Base-by-base conservation (phyloP, 768 basidiomycete genomes). In the Auricularia sp. region DNA sequence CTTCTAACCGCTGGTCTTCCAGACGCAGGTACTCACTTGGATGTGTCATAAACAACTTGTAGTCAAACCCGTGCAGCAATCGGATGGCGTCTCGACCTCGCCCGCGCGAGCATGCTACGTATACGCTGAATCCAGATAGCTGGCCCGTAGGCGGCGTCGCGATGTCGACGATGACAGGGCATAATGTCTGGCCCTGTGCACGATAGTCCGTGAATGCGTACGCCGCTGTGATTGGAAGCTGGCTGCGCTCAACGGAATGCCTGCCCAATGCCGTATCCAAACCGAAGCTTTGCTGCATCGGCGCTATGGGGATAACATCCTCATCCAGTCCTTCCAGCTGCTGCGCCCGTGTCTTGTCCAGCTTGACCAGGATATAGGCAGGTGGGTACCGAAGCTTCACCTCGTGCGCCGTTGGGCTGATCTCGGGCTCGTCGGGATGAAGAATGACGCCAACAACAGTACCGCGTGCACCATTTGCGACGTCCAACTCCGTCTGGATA, bases 201-300 rank as follows among this genome's bases (percentile, higher is more conserved):
- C 72, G 60, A 64, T 79, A 80, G 66, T 79, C 77, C 0, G 77
- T 79, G 68, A 81, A 80, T 1, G 76, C 74, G 62, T 78, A 80
- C 33, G 77, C 77, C 0, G 71, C 64, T 3, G 77, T 77, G 2
- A 78, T 65, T 2, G 76, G 71, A 39, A 69, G 73, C 63, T 79
- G 77, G 69, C 64, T 54, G 68, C 66, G 3, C 77, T 66, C 35
- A 7, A 65, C 61, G 1, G 42, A 16, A 29, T 60, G 33, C 36
- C 59, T 35, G 35, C 21, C 54, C 36, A 39, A 61, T 44, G 11
- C 2, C 56, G 72, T 61, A 35, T 61, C 61, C 6, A 73, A 68
- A 1, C 33, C 51, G 54, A 74, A 75, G 2, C 59, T 67, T 10
- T 29, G 18, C 29, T 29, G 29, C 29, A 29, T 29, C 18, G 64